phyloP scores from a whole-genome alignment of 1,139 yeast genomes.

The Geotrichum australiense region DNA sequence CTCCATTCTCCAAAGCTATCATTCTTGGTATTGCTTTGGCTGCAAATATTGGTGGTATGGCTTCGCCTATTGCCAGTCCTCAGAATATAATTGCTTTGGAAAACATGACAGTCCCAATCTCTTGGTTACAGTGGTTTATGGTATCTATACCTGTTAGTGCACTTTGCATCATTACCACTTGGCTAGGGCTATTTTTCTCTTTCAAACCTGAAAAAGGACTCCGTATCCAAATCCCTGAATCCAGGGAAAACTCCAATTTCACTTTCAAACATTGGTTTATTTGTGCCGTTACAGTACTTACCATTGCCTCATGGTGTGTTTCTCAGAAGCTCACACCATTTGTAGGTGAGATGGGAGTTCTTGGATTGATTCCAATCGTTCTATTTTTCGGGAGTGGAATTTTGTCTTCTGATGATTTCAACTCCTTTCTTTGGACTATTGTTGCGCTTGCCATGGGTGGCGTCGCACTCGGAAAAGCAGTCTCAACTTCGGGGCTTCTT shows the following conservation, averaged over 20 bases:
- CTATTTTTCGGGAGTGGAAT: slow-evolving; percentile 83
- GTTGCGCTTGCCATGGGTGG: slow-evolving; percentile 96
- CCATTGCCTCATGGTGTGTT: slow-evolving; percentile 83
- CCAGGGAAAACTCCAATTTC: slow-evolving; percentile 57
- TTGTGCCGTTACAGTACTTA: slow-evolving; percentile 52
- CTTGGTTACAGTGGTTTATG: slow-evolving; percentile 93
- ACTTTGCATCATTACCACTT: slow-evolving; percentile 55
- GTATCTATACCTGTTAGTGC: slow-evolving; percentile 74
- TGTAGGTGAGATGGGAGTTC: slow-evolving; percentile 85
- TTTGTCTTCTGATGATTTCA: slow-evolving; percentile 75
- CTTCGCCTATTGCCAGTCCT: slow-evolving; percentile 93
- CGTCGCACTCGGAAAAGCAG: slow-evolving; percentile 85
- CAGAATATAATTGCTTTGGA: slow-evolving; percentile 88
- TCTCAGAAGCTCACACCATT: slow-evolving; percentile 58
- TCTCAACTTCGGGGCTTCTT: slow-evolving; percentile 77
- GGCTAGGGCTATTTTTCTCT: slow-evolving; percentile 62
- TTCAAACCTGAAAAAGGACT: slow-evolving; percentile 51
- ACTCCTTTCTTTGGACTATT: slow-evolving; percentile 90
- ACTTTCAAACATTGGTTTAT: slow-evolving; percentile 70
- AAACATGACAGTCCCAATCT: slow-evolving; percentile 80
- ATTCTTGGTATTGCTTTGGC: slow-evolving; percentile 88
- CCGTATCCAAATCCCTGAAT: slow-evolving; percentile 50
- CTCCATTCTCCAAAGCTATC: slow-evolving; percentile 72
- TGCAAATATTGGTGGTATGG: slow-evolving; percentile 91
- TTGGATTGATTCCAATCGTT: slow-evolving; percentile 77